Base-by-base conservation (phyloP, 2,329 filamentous ascomycete species). In the Botryotinia narcissicola region DNA sequence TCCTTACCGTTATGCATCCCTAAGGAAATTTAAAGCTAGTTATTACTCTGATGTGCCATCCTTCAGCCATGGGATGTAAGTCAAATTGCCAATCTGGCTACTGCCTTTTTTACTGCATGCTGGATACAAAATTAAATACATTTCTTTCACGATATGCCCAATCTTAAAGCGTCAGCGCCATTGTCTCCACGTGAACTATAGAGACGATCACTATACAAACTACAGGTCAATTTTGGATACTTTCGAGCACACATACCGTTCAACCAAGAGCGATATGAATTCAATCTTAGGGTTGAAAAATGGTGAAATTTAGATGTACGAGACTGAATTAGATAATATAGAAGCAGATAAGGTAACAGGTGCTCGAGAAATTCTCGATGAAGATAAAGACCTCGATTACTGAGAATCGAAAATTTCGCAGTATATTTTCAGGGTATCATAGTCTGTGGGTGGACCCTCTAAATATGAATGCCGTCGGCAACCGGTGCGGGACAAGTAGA, bases 341-440 rank as follows among this genome's bases (percentile, higher is more conserved):
- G 25, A 7, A 54, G 0, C 48, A n/a, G 2, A n/a, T 1, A 54
- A n/a, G 3, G 6, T n/a, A 3, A 3, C 5, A n/a, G 12, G 12
- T 7, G 25, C 25, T n/a, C 48, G 25, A 54, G 48, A 5, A 14
- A n/a, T 54, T 16, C 25, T n/a, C 6, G 48, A 54, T n/a, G 48
- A 16, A 54, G 25, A 54, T 16, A 16, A 54, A 54, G 25, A n/a
- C 16, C 5, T 54, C 25, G 25, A 16, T n/a, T n/a, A n/a, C 25
- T 54, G 25, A 16, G 25, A n/a, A n/a, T 54, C 48, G 48, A 54
- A 54, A 16, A 54, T 7, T 54, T 54, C 25, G 14, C n/a, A 25
- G 12, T 54, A n/a, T 12, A n/a, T 54, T 54, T n/a, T 54, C 48
- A 54, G 48, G 48, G 25, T n/a, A n/a, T 54, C 25, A n/a, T 25